Evolutionary conservation across 768 basidiomycete genomes (phyloP), one percentile per base, ranked within the genome.

Genomic region (Tephrocybe sp.): DNA sequence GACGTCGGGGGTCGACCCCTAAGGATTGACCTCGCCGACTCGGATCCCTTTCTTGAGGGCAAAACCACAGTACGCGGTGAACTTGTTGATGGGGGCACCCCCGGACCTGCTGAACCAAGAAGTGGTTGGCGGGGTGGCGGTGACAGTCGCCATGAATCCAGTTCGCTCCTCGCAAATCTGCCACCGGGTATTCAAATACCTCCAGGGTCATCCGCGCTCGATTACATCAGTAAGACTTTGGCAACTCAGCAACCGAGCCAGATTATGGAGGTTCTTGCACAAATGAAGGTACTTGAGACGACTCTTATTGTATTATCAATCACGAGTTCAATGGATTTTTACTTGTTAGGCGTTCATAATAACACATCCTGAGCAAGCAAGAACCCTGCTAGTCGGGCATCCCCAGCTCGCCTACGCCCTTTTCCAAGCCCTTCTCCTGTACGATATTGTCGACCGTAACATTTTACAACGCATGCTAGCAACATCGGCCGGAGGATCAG

Each of bases 221-320:
- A 97, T 64, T 76, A 78, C 47, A 97, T 98, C 64, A 91, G 82
- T 63, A 81, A 88, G 62, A 88, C 86, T 3, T 76, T 99, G 38
- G 94, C 88, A 34, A 82, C 74, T 23, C 89, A 95, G 75, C 80
- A 82, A 46, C 91, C 92, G 0, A 77, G 73, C 31, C 91, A 95
- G 62, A 73, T 95, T 54, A 83, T 94, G 69, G 95, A 99, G 68
- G 88, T 97, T 8, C 73, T 99, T 57, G 88, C 88, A n/a, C 92
- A 97, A 67, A 94, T 95, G 88, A 98, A 98, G 86, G 97, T 94
- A 64, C n/a, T n/a, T n/a, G n/a, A n/a, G n/a, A n/a, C n/a, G n/a
- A n/a, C n/a, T n/a, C n/a, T n/a, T n/a, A n/a, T n/a, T n/a, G n/a
- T n/a, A n/a, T n/a, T n/a, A n/a, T n/a, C n/a, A n/a, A n/a, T n/a